phyloP scores from a whole-genome alignment of 2,329 filamentous ascomycete species.

The Beauveria australis region DNA sequence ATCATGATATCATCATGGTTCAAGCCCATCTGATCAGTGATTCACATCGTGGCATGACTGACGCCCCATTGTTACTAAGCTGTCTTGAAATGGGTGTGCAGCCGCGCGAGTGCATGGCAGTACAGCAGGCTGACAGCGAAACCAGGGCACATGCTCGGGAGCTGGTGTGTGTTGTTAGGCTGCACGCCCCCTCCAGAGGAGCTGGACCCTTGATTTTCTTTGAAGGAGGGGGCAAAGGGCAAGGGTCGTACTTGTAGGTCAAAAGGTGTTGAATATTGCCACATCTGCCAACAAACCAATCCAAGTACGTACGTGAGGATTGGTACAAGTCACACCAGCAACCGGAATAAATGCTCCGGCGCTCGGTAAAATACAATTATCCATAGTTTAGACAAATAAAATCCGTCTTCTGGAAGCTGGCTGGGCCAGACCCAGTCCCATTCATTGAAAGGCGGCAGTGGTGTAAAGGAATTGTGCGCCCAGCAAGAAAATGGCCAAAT shows the following conservation, averaged over 20 bases:
- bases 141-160: not conserved
- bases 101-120: not conserved
- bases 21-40: not conserved
- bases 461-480: no score
- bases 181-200: conserved; percentile 1
- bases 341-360: not conserved
- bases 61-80: not conserved
- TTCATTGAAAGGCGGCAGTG: not conserved
- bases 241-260: not conserved
- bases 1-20: conserved; percentile 4
- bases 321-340: not conserved
- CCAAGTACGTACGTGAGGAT: not conserved
- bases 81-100: not conserved
- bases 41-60: not conserved
- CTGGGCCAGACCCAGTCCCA: not conserved
- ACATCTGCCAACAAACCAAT: not conserved
- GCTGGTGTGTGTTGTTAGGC: not conserved
- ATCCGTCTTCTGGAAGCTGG: not conserved
- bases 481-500: no score
- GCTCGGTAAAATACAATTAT: not conserved
- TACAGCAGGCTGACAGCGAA: not conserved
- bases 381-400: not conserved
- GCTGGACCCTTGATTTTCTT: conserved; percentile 5
- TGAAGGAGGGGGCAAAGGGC: not conserved
- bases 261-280: not conserved